A percentile compares a stretch with the other conserved stretches of the same genome.
These are phyloP conservation scores for Pseudocercospora fuligena DNA, from an alignment of 2,329 filamentous ascomycete genomes.

Conservation along the genomic window DNA sequence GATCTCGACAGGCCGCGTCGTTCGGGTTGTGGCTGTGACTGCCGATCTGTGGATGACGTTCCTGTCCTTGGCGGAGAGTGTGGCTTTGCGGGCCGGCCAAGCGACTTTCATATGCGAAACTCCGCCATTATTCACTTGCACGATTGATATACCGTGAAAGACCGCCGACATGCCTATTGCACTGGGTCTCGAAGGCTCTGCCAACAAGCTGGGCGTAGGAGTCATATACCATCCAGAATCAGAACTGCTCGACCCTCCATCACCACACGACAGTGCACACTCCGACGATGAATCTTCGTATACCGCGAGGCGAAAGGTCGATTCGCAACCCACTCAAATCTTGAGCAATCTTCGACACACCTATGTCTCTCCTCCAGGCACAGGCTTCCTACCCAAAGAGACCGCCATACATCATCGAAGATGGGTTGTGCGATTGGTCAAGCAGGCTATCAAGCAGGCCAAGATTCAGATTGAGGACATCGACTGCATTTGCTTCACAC, in stretches of 20 bases:
- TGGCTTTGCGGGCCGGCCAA: neutral
- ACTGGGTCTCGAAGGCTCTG: constrained; percentile 84
- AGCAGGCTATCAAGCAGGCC: constrained; percentile 75
- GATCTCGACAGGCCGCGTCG: neutral
- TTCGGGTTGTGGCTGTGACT: neutral
- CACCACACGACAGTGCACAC: constrained; percentile 43
- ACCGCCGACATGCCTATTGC: constrained; percentile 57
- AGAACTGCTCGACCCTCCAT: constrained; percentile 32
- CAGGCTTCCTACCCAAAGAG: constrained; percentile 95
- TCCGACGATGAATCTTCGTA: constrained; percentile 36
- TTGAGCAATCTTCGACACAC: constrained; percentile 95
- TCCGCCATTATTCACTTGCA: neutral
- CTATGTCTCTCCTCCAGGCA: constrained; percentile 86
- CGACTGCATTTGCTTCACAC: constrained; percentile 93
- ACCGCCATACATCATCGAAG: constrained; percentile 88
- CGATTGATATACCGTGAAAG: neutral
- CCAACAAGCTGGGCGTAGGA: constrained; percentile 96
- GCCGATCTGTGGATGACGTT: neutral
- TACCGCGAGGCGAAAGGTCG: constrained; percentile 22
- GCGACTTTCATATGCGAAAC: neutral
- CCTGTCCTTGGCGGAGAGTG: neutral
- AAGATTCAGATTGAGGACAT: constrained; percentile 67
- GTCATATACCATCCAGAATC: constrained; percentile 76
- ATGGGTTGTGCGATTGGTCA: constrained; percentile 82
- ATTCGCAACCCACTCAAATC: constrained; percentile 62